Evolutionary conservation across 768 basidiomycete genomes (phyloP), one percentile per base, ranked within the genome.

Genomic region (Boletus fagicola): DNA sequence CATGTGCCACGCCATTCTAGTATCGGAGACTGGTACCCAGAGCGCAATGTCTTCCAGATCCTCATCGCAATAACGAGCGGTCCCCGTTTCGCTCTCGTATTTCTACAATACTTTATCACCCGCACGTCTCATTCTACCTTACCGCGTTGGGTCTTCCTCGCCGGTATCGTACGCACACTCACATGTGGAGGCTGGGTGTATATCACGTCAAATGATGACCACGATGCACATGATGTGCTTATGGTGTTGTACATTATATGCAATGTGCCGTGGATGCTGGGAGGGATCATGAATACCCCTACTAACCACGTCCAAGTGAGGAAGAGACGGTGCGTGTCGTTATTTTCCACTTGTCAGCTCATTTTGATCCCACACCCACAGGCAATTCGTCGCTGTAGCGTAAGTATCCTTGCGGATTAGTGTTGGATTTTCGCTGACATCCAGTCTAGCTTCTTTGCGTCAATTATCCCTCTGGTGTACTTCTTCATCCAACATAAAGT

Each of bases 181-280:
- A 79, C 83, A 3, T 95, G 93, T 64, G 94, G 91, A 33, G 92
- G 94, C 28, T 96, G 93, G 93, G 91, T 94, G 30, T 96, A 86
- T 65, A 84, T 95, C 65, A 94, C 94, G 0, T 90, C 90, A 3
- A 83, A 75, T 51, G 93, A 95, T 68, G 81, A 90, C 72, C 91
- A 92, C 63, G 87, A 90, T 65, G 77, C 78, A 15, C 94, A 96
- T 73, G 94, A 96, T 68, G 73, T 93, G 38, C 83, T 86, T 68
- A 96, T 96, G 94, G 85, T 95, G 57, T 70, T 80, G 51, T 96
- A 95, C 67, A 89, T 96, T 59, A 77, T 90, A 4, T 82, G 84
- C 68, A 93, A 90, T 65, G 65, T 93, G 4, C 94, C 94, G 4
- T 96, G 92, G 92, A 96, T 95, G 93, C 62, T 85, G 26, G 84